A percentile compares a stretch with the other conserved stretches of the same genome.
Evolutionary conservation across 805 yeast species (phyloP).

Genomic region (Lachancea dasiensis): DNA sequence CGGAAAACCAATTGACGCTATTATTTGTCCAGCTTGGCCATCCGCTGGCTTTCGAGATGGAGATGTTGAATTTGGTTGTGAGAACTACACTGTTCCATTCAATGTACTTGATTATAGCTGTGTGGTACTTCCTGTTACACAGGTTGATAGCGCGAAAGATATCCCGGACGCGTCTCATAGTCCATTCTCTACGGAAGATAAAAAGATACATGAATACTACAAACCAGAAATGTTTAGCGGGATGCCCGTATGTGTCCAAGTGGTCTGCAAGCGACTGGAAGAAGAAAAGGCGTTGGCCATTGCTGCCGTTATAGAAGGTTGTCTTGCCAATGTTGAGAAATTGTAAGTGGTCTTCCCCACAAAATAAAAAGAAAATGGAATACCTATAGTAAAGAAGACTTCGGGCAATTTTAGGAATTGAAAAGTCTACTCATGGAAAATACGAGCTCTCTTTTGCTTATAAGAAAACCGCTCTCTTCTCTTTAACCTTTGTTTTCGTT

Average conservation of each 20-base stretch:
- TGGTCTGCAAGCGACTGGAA: constrained; percentile 48
- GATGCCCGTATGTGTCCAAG: constrained; percentile 52
- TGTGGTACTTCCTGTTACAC: constrained; percentile 40
- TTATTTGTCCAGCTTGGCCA: constrained; percentile 43
- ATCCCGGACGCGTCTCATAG: constrained; percentile 16
- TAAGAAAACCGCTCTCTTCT: too few relatives aligned
- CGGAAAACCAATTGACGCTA: constrained; percentile 42
- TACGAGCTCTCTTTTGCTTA: too few relatives aligned
- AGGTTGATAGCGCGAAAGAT: constrained; percentile 35
- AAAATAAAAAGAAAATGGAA: too few relatives aligned
- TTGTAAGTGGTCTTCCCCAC: too few relatives aligned
- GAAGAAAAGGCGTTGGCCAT: constrained; percentile 49
- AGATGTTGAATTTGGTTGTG: constrained; percentile 35
- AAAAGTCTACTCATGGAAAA: too few relatives aligned
- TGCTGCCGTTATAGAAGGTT: constrained; percentile 22
- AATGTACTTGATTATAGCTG: constrained; percentile 39
- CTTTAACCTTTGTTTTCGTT: too few relatives aligned
- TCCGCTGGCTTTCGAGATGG: constrained; percentile 36
- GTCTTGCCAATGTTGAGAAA: constrained; percentile 1
- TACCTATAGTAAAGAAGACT: too few relatives aligned
- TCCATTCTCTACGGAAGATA: constrained; percentile 29
- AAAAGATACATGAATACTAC: constrained; percentile 35
- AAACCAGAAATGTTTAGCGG: constrained; percentile 43
- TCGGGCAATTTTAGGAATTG: too few relatives aligned
- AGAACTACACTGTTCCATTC: constrained; percentile 39